phyloP scores from a whole-genome alignment of 345 rosid species.

The Ceriops zippeliana region DNA sequence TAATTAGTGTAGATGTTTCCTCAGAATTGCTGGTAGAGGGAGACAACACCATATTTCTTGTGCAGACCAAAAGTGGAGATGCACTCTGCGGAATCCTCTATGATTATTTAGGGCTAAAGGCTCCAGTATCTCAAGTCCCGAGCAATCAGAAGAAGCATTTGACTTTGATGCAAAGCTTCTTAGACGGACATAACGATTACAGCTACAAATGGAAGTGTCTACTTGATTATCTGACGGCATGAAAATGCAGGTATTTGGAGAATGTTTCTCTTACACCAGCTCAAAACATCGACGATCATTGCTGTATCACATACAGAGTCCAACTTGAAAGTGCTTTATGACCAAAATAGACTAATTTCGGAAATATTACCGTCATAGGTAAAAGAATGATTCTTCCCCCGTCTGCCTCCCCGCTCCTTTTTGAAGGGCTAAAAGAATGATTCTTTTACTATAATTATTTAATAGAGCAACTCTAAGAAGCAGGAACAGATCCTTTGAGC shows the following conservation, averaged over 20 bases:
- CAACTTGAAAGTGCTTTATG: too few species aligned
- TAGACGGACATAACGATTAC: not conserved
- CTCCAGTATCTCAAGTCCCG: slow-evolving; percentile 18
- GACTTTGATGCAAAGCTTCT: slow-evolving; percentile 6
- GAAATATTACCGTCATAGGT: too few species aligned
- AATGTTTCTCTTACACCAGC: too few species aligned
- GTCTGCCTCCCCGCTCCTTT: too few species aligned
- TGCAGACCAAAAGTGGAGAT: slow-evolving; percentile 31
- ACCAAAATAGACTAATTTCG: too few species aligned
- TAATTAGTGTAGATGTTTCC: slow-evolving; percentile 23
- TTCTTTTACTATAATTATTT: too few species aligned
- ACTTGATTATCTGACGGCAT: not conserved
- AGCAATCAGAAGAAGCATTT: slow-evolving; percentile 7
- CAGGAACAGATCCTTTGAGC: too few species aligned
- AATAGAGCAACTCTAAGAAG: too few species aligned
- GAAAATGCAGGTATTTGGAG: not conserved
- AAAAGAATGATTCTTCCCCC: too few species aligned
- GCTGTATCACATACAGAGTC: too few species aligned
- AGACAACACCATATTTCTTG: slow-evolving; percentile 33
- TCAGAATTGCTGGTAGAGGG: slow-evolving; percentile 25
- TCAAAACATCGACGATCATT: too few species aligned
- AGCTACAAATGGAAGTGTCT: not conserved
- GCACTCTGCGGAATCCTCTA: slow-evolving; percentile 35
- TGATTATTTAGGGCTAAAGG: slow-evolving; percentile 37
- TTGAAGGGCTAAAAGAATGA: too few species aligned